Evolutionary conservation across 768 basidiomycete species (phyloP).

Genomic region (Mrakia frigida): DNA sequence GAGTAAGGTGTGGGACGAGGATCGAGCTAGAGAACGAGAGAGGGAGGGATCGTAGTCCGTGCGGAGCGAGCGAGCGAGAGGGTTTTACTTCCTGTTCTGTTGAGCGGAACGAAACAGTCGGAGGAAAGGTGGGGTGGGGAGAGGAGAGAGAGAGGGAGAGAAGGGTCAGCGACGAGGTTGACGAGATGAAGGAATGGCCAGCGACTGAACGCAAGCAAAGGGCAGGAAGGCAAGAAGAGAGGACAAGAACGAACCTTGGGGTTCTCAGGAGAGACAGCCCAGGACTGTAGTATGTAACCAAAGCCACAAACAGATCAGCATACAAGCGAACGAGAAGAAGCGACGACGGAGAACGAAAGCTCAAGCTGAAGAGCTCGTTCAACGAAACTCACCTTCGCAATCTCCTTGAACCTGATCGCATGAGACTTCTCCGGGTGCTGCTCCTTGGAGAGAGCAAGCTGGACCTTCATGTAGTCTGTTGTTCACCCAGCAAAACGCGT

Average conservation of each 20-base stretch:
- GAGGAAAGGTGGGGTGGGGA: neutral
- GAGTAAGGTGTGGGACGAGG: no score
- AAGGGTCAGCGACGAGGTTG: neutral
- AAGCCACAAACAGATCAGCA: no score
- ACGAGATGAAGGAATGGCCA: neutral
- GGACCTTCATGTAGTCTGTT: constrained; percentile 8
- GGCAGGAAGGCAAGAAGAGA: neutral
- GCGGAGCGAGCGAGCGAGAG: no score
- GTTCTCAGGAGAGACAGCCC: constrained; percentile 6
- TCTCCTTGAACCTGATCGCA: neutral
- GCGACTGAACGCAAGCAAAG: neutral
- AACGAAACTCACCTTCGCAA: neutral
- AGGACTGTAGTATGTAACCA: neutral
- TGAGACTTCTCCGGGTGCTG: neutral
- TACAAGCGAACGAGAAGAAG: neutral
- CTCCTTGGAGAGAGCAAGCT: constrained; percentile 3
- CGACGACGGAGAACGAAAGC: neutral
- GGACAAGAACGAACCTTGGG: neutral
- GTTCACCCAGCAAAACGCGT: neutral
- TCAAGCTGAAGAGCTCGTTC: no score
- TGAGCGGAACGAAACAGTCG: neutral
- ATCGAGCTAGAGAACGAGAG: neutral
- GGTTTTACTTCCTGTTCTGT: neutral
- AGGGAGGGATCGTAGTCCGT: neutral
- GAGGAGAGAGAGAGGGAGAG: neutral